Conservation (phyloP, 192 early-diverging fungal species). For the Mortierella antarctica region DNA sequence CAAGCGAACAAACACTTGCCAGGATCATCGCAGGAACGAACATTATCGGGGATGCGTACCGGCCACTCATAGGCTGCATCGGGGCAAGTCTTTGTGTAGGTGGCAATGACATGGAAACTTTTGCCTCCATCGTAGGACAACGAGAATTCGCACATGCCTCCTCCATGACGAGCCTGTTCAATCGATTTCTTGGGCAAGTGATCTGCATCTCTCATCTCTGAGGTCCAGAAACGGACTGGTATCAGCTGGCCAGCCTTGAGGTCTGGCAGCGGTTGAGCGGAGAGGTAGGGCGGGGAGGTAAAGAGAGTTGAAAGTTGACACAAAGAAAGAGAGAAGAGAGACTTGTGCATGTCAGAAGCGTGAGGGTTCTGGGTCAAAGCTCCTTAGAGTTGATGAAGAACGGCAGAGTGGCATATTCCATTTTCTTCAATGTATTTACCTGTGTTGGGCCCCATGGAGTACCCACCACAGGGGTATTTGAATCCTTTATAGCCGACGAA, state of each 20-base stretch:
- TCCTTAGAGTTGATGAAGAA: neutral
- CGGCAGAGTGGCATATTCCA: neutral
- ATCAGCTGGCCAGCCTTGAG: constrained; percentile 63
- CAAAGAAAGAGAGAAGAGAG: neutral
- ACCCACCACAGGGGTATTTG: constrained; percentile 46
- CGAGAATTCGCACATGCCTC: constrained; percentile 78
- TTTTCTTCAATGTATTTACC: constrained; percentile 6
- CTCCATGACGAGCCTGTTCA: constrained; percentile 66
- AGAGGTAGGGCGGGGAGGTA: no score
- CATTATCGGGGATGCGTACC: constrained; percentile 51
- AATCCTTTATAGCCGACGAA: constrained; percentile 31
- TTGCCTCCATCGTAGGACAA: constrained; percentile 71
- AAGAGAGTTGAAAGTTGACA: neutral
- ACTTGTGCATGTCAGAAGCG: no score
- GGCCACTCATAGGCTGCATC: constrained; percentile 51
- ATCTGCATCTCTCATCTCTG: constrained; percentile 1
- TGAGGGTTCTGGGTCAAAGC: no score
- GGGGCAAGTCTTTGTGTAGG: constrained; percentile 56
- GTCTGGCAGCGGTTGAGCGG: neutral
- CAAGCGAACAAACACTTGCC: constrained; percentile 44
- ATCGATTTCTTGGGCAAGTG: constrained; percentile 25
- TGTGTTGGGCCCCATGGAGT: constrained; percentile 9
- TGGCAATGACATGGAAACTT: constrained; percentile 56
- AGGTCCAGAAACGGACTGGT: constrained; percentile 59
- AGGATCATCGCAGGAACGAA: constrained; percentile 38